phyloP scores from a whole-genome alignment of 805 yeast genomes.

The Teunomyces gatunensis region DNA sequence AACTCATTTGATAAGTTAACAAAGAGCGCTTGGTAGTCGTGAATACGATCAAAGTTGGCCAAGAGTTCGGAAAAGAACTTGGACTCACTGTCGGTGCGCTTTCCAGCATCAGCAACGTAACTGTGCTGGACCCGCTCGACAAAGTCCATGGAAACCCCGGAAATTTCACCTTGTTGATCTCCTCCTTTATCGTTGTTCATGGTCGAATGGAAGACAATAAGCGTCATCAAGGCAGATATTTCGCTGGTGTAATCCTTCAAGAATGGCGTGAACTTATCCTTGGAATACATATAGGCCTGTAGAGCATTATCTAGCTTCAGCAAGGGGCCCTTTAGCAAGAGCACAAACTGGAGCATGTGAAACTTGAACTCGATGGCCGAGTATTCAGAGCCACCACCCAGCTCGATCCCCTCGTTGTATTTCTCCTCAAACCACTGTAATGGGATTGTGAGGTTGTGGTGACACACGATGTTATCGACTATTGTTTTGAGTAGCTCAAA shows the following conservation, averaged over 20 bases:
- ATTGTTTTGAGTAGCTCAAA: slow-evolving; percentile 31
- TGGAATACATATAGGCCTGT: slow-evolving; percentile 37
- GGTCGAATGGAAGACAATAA: slow-evolving; percentile 17
- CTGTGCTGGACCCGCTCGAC: slow-evolving; percentile 21
- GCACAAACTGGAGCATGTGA: slow-evolving; percentile 37
- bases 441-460: slow-evolving; percentile 32
- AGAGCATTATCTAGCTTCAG: slow-evolving; percentile 21
- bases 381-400: background rate
- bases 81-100: slow-evolving; percentile 17
- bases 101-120: slow-evolving; percentile 17
- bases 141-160: slow-evolving; percentile 19
- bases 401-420: slow-evolving; percentile 13
- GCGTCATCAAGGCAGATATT: slow-evolving; percentile 34
- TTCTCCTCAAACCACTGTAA: slow-evolving; percentile 32
- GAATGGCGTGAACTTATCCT: slow-evolving; percentile 32
- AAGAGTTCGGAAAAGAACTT: slow-evolving; percentile 32
- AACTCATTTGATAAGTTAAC: slow-evolving; percentile 38
- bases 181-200: slow-evolving; percentile 10
- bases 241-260: slow-evolving; percentile 31
- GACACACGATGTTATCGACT: slow-evolving; percentile 29
- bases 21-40: slow-evolving; percentile 28
- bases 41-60: slow-evolving; percentile 27
- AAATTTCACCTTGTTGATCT: slow-evolving; percentile 6
- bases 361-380: slow-evolving; percentile 37
- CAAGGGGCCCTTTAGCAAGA: slow-evolving; percentile 23